Evolutionary conservation across 257 asterid genomes (phyloP).

Genomic region (Solanum boliviense): DNA sequence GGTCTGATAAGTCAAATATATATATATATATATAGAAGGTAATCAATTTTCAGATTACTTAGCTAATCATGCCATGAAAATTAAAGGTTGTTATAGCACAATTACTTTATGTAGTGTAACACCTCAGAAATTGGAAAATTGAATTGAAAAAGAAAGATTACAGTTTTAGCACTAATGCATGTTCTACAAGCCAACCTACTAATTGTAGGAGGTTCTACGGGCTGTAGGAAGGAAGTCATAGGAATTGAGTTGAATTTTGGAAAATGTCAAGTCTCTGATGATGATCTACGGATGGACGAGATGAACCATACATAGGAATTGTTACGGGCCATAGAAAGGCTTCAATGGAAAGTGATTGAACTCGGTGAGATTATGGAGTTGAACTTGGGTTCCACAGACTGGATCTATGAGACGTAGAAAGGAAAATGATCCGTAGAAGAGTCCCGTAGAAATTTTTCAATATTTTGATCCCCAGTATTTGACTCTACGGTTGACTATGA

Average conservation of each 20-base stretch:
- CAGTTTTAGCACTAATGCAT: background rate
- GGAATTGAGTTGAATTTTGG: background rate
- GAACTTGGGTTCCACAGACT: background rate
- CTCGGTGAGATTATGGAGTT: background rate
- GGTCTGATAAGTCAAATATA: background rate
- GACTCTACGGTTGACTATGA: background rate
- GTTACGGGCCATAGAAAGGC: no score
- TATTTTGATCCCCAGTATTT: no score
- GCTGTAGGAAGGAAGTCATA: background rate
- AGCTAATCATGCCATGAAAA: background rate
- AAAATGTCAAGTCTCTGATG: background rate
- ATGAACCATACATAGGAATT: background rate
- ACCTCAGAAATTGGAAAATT: background rate
- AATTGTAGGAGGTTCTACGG: accelerated
- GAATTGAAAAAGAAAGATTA: background rate
- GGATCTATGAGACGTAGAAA: background rate
- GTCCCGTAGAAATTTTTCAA: background rate
- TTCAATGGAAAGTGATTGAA: background rate
- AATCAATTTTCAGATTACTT: no score
- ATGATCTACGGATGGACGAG: background rate
- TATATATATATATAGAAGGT: background rate
- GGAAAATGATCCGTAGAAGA: accelerated
- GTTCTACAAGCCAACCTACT: background rate
- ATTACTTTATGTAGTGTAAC: background rate
- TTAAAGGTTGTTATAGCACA: background rate